Evolutionary conservation across 2,329 filamentous ascomycete species (phyloP).

Genomic region (Juglanconis oblonga): DNA sequence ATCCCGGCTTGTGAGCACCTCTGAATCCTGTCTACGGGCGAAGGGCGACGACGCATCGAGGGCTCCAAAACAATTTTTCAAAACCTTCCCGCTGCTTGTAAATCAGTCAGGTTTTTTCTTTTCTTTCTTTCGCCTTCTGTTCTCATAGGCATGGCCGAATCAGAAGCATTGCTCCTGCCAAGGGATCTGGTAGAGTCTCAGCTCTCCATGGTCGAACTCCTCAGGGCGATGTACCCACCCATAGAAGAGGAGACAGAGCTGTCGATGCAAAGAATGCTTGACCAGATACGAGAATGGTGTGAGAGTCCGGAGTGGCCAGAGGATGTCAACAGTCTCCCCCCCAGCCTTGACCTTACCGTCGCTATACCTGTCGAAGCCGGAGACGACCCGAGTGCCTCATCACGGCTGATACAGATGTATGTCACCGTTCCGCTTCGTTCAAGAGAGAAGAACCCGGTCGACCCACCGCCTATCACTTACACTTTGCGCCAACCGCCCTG

Average conservation of each 20-base stretch:
- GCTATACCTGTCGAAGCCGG: constrained; percentile 7
- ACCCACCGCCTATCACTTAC: constrained; percentile 10
- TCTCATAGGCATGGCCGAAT: not conserved
- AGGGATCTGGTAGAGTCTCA: constrained; percentile 15
- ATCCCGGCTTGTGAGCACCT: no score
- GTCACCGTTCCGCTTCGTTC: constrained; percentile 8
- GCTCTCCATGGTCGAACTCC: constrained; percentile 15
- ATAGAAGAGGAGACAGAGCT: not conserved
- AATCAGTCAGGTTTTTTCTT: no score
- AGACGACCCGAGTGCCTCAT: not conserved
- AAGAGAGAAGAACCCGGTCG: not conserved
- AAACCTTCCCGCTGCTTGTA: no score
- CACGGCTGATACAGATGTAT: constrained; percentile 5
- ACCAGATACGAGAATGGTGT: constrained; percentile 7
- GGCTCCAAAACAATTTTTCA: no score
- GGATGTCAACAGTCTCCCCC: not conserved
- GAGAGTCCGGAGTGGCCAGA: not conserved
- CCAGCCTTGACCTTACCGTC: constrained; percentile 5
- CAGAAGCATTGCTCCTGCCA: not conserved
- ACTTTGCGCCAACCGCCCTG: constrained; percentile 11
- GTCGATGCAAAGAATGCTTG: not conserved
- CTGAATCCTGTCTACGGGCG: no score
- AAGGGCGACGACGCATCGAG: no score
- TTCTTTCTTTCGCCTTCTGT: not conserved
- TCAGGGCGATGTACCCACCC: constrained; percentile 15